Evolutionary conservation across 305 asterid genomes (phyloP).

Genomic region (Rubia tinctorum): DNA sequence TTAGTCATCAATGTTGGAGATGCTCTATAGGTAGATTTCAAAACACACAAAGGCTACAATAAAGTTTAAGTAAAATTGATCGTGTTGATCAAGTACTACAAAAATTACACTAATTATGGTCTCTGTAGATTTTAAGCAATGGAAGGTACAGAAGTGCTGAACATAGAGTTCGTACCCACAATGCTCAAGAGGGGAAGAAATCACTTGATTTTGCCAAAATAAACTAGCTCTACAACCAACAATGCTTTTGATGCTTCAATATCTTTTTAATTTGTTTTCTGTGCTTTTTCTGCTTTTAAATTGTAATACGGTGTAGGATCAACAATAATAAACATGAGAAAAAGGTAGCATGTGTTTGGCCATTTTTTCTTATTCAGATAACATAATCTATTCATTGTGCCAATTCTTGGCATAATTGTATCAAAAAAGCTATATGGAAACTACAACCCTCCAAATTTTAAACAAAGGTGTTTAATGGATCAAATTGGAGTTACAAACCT

Average conservation of each 20-base stretch:
- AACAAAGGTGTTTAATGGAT: neutral
- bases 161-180: constrained; percentile 32
- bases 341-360: neutral
- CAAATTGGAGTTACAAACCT: neutral
- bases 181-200: constrained; percentile 33
- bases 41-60: neutral
- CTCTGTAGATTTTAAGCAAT: constrained; percentile 6
- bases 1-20: constrained; percentile 38
- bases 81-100: neutral
- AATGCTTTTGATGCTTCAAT: neutral
- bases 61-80: too few species aligned
- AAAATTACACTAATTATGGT: neutral
- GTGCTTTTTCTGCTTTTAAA: neutral
- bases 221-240: neutral
- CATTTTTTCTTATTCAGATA: neutral
- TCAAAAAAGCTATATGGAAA: too few species aligned
- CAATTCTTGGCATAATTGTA: too few species aligned
- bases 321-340: neutral
- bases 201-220: constrained; percentile 26
- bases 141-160: constrained; percentile 40
- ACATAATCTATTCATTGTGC: neutral
- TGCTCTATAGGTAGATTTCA: constrained; percentile 22
- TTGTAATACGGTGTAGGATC: neutral
- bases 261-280: neutral
- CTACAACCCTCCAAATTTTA: neutral